phyloP scores from a whole-genome alignment of 2,329 filamentous ascomycete genomes.

The Tolypocladium ovalisporum region DNA sequence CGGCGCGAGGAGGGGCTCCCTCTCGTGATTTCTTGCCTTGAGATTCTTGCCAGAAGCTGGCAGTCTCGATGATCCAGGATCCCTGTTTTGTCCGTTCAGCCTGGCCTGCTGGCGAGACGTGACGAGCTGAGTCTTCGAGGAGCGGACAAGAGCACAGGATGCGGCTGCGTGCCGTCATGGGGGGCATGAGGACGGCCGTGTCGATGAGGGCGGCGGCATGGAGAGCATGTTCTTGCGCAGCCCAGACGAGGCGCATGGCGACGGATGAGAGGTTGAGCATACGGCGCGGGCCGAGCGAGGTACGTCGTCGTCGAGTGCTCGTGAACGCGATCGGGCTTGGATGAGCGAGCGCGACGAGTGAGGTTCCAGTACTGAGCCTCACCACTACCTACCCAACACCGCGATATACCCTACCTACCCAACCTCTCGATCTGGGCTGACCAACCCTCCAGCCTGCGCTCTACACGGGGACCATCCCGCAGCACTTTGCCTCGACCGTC shows the following conservation, averaged over 20 bases:
- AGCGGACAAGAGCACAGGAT: not conserved
- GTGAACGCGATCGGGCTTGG: not conserved
- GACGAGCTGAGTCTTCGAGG: too few relatives aligned
- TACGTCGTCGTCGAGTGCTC: slow-evolving; percentile 5
- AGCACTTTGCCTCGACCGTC: slow-evolving; percentile 61
- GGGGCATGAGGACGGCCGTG: not conserved
- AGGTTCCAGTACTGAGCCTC: not conserved
- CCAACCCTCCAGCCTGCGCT: slow-evolving; percentile 48
- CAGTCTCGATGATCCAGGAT: too few relatives aligned
- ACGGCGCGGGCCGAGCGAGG: slow-evolving; percentile 17
- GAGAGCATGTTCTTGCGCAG: not conserved
- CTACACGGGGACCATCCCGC: slow-evolving; percentile 55
- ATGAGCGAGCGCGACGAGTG: not conserved
- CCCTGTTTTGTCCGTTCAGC: too few relatives aligned
- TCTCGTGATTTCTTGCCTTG: too few relatives aligned
- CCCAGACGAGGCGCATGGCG: slow-evolving; percentile 3
- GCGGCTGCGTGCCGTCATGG: not conserved
- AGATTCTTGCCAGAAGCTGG: too few relatives aligned
- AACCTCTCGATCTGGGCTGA: not conserved
- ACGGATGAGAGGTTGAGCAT: slow-evolving; percentile 13
- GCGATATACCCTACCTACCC: not conserved
- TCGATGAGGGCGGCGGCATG: not conserved
- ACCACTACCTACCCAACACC: not conserved
- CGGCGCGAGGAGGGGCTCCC: too few relatives aligned
- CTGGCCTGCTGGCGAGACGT: too few relatives aligned